Base-by-base conservation (phyloP, 805 yeast genomes). In the Sugiyamaella boreocaroliniensis region DNA sequence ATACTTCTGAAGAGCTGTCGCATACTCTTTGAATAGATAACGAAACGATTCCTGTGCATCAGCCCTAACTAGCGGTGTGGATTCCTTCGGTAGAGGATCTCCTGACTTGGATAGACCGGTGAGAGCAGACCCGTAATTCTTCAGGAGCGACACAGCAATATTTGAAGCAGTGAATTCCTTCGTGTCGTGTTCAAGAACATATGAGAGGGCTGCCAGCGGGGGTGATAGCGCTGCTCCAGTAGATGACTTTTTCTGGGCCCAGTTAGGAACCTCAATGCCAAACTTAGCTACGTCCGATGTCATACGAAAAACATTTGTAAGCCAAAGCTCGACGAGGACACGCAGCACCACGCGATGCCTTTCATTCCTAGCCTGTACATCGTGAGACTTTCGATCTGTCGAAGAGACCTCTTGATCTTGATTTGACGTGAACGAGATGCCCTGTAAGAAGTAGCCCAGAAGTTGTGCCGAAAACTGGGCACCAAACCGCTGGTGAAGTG, bases 401-500 rank as follows among this genome's bases (percentile, higher is more conserved):
- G 37, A 14, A 32, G n/a, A 14, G 11, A 9, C n/a, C 4, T 32
- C n/a, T 14, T 11, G 37, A 10, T 32, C n/a, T 32, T 32, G 37
- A 32, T 14, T 32, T 15, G 60, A 11, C 22, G 61, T 60, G 20
- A 53, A 54, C 16, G 54, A 55, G 26, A 68, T 57, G 4, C 62
- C 66, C n/a, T 58, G 55, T 14, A 65, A 52, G 14, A 69, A 52
- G n/a, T 70, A 70, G 19, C 71, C 65, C 53, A 78, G 67, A 34
- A 82, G 62, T 10, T 56, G 62, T 0, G 80, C 77, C 0, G 90
- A 77, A 64, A 86, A 85, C 2, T 66, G 58, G 0, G 57, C 49
- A 1, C 71, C 62, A 63, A 89, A 89, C 51, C 97, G 72, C 66
- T 86, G 96, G 68, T 89, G 96, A 16, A 89, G 68, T 0, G 82